phyloP scores from a whole-genome alignment of 2,329 filamentous ascomycete genomes.

The Xylaria sp. region DNA sequence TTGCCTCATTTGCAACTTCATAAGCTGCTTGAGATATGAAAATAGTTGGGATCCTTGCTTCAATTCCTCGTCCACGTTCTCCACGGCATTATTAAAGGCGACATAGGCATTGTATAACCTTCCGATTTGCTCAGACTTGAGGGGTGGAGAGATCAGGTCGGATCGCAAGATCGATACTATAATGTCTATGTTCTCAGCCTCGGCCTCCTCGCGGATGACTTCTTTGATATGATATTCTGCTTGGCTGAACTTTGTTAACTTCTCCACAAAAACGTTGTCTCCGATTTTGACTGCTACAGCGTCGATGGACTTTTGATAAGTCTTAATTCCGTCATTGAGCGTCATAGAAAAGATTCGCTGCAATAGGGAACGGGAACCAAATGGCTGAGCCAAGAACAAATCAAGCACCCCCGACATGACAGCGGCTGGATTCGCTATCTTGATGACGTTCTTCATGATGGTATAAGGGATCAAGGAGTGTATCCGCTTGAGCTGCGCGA shows the following conservation, averaged over 20 bases:
- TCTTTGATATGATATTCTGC: constrained; percentile 80
- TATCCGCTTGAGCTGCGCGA: constrained; percentile 92
- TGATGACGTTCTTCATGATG: constrained; percentile 94
- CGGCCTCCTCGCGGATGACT: constrained; percentile 78
- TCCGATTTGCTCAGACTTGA: constrained; percentile 80
- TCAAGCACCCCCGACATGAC: constrained; percentile 98
- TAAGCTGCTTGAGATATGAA: constrained; percentile 91
- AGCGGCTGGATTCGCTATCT: constrained; percentile 93
- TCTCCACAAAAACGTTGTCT: constrained; percentile 81
- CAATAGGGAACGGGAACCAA: constrained; percentile 87
- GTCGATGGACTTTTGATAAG: constrained; percentile 89
- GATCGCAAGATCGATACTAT: constrained; percentile 87
- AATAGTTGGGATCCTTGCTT: constrained; percentile 91
- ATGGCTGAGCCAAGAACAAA: constrained; percentile 94
- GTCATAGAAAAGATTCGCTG: constrained; percentile 95
- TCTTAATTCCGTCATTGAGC: constrained; percentile 87
- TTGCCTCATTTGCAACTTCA: constrained; percentile 91
- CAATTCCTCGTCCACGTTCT: constrained; percentile 89
- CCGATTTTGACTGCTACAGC: constrained; percentile 79
- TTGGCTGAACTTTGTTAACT: constrained; percentile 83
- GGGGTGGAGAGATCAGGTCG: constrained; percentile 76
- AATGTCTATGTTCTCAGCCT: constrained; percentile 79
- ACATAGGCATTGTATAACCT: constrained; percentile 94
- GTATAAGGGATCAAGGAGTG: constrained; percentile 95
- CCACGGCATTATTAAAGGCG: constrained; percentile 93